These are phyloP conservation scores for Chlamydomonas sp. DNA, from an alignment of 139 green algal species.

Conservation along the genomic window DNA sequence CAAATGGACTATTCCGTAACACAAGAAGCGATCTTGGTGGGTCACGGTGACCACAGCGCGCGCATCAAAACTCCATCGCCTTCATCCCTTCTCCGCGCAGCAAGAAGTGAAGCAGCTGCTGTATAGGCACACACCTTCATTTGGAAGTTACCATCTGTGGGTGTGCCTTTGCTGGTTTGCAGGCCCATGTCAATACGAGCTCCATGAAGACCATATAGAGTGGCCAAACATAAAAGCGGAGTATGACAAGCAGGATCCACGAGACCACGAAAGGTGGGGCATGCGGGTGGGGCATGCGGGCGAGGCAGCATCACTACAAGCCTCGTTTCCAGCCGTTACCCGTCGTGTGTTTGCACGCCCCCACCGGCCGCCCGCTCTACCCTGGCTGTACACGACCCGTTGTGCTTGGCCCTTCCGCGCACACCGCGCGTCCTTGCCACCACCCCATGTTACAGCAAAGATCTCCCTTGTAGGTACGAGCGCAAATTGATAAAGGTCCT, in stretches of 20 bases:
- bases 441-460: too few species aligned
- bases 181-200: conserved; percentile 78
- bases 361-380: not conserved
- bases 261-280: conserved; percentile 70
- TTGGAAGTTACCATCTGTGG: too few species aligned
- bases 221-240: conserved; percentile 68
- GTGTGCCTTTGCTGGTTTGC: not conserved
- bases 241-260: conserved; percentile 69
- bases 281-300: too few species aligned
- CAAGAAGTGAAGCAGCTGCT: too few species aligned
- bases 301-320: too few species aligned
- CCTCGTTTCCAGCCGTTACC: too few species aligned
- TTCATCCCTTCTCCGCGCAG: too few species aligned
- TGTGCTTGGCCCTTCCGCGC: not conserved
- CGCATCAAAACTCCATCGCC: too few species aligned
- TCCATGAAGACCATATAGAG: conserved; percentile 84
- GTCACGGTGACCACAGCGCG: not conserved
- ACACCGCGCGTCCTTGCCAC: too few species aligned
- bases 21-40: conserved; percentile 86
- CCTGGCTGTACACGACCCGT: not conserved
- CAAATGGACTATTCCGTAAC: conserved; percentile 88
- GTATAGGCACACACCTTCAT: too few species aligned
- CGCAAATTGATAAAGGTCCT: conserved; percentile 74
- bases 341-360: too few species aligned
- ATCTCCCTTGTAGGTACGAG: conserved; percentile 71